phyloP scores from a whole-genome alignment of 768 basidiomycete species.

The Dioszegia hungarica region DNA sequence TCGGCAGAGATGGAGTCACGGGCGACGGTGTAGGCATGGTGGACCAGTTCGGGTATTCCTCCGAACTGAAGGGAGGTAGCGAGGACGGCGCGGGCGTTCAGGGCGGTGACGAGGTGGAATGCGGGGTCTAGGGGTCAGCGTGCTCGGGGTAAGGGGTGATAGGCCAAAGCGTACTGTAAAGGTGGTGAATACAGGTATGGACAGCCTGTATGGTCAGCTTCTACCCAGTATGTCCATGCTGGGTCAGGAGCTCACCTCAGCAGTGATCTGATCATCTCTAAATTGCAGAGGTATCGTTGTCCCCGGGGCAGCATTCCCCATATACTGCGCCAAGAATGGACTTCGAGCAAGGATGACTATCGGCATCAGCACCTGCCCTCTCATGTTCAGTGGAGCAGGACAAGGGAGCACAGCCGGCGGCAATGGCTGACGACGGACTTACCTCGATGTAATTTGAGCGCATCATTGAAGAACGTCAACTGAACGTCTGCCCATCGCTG shows the following conservation, averaged over 20 bases:
- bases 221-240: conserved; percentile 10
- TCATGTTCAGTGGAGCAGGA: too few relatives aligned
- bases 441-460: conserved; percentile 40
- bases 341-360: conserved; percentile 81
- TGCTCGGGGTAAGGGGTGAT: too few relatives aligned
- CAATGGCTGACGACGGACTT: conserved; percentile 9
- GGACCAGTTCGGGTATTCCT: conserved; percentile 79
- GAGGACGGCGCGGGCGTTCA: conserved; percentile 78
- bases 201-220: conserved; percentile 23
- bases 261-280: conserved; percentile 75
- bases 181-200: conserved; percentile 58
- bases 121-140: conserved; percentile 52
- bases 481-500: conserved; percentile 37
- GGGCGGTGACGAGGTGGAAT: conserved; percentile 72
- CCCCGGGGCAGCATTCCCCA: conserved; percentile 66
- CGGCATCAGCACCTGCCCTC: too few relatives aligned
- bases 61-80: conserved; percentile 79
- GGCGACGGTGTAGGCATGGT: conserved; percentile 72
- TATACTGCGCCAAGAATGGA: conserved; percentile 78
- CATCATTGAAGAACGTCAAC: conserved; percentile 24
- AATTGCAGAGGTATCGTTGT: conserved; percentile 68
- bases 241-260: conserved; percentile 60
- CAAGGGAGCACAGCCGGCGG: too few relatives aligned
- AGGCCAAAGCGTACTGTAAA: conserved; percentile 53
- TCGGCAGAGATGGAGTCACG: conserved; percentile 69